Evolutionary conservation across 139 green algal species (phyloP).

Genomic region (Astrephomene gubernaculifera): DNA sequence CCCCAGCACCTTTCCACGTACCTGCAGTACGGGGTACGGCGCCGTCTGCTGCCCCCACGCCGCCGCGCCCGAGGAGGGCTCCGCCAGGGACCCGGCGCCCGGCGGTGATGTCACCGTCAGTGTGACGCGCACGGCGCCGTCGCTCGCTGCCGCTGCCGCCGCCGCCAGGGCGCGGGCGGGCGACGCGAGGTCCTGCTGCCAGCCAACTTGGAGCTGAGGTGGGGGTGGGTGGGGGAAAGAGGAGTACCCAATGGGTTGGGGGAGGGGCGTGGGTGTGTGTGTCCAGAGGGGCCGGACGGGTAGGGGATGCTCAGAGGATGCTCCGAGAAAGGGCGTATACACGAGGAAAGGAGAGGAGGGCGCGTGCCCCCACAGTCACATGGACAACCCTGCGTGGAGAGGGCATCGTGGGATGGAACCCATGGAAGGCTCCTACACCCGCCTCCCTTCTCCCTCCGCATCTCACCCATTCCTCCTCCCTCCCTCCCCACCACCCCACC

Average conservation of each 20-base stretch:
- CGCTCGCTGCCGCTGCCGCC: background rate
- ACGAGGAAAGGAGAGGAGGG: no score
- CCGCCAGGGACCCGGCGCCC: background rate
- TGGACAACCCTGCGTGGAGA: no score
- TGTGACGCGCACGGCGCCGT: background rate
- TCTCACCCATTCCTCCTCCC: background rate
- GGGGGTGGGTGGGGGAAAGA: no score
- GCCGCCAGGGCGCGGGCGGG: background rate
- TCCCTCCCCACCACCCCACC: background rate
- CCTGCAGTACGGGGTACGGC: slow-evolving; percentile 37
- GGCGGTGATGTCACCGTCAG: slow-evolving; percentile 22
- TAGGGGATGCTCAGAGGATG: no score
- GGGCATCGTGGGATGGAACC: no score
- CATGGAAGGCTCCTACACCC: no score
- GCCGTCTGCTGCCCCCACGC: slow-evolving; percentile 6
- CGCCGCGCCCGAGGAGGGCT: no score
- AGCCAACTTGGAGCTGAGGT: background rate
- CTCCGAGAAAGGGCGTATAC: no score
- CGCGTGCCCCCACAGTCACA: no score
- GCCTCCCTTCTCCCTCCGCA: background rate
- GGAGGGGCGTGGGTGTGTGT: background rate
- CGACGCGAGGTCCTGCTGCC: slow-evolving; percentile 1
- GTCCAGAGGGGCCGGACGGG: no score
- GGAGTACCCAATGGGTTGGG: no score
- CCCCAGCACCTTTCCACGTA: background rate